A percentile compares a stretch with the other conserved stretches of the same genome.
phyloP scores from a whole-genome alignment of 805 yeast species.

The Maudiozyma barnettii region DNA sequence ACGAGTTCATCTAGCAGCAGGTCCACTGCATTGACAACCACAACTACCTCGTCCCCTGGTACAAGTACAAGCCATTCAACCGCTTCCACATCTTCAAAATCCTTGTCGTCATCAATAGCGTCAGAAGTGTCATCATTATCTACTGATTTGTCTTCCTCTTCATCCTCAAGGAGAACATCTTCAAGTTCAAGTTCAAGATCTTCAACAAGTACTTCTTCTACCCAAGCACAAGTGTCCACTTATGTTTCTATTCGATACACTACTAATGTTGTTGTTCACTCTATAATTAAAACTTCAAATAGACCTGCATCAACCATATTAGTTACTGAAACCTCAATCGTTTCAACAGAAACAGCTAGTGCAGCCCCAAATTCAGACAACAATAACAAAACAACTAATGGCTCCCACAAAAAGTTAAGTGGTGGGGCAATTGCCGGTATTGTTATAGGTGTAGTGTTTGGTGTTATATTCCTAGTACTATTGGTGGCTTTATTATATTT shows the following conservation, averaged over 20 bases:
- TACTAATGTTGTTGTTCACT: conserved; percentile 17
- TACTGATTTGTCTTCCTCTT: conserved; percentile 4
- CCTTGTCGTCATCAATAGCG: conserved; percentile 3
- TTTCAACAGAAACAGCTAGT: conserved; percentile 11
- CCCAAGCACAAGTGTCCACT: conserved; percentile 3
- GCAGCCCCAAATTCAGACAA: conserved; percentile 1
- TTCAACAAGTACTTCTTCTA: conserved; percentile 3
- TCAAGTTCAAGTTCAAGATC: not conserved
- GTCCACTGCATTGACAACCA: conserved; percentile 1
- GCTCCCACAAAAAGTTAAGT: conserved; percentile 10
- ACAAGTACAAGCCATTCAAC: not conserved
- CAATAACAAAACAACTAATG: conserved; percentile 3
- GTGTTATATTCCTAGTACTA: conserved; percentile 31
- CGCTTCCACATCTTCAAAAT: conserved; percentile 1
- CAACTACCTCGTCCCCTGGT: not conserved
- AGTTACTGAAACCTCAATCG: conserved; percentile 23
- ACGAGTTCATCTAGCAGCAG: not conserved
- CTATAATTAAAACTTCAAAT: conserved; percentile 17
- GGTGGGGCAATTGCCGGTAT: conserved; percentile 54
- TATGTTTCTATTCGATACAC: conserved; percentile 16
- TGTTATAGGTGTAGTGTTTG: conserved; percentile 45
- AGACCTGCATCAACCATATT: conserved; percentile 14
- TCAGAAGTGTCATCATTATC: conserved; percentile 6
- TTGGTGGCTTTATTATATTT: conserved; percentile 33
- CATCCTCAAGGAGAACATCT: conserved; percentile 4